phyloP scores from a whole-genome alignment of 352 stramenopile species.

The Phytophthora constricta region DNA sequence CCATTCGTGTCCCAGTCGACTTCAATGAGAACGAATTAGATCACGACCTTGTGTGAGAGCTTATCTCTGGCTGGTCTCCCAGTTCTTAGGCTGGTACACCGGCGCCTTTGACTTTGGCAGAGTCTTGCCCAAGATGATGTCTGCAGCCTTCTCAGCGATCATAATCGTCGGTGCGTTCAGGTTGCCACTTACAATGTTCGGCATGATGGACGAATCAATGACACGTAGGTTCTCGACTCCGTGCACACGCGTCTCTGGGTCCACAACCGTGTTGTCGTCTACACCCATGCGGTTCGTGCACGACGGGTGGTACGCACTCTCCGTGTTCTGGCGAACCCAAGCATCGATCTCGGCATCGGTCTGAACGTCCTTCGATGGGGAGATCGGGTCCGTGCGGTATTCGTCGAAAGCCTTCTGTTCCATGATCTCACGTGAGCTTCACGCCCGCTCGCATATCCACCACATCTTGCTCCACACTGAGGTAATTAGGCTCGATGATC shows the following conservation, averaged over 20 bases:
- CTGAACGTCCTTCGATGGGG: conserved; percentile 65
- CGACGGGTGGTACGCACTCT: conserved; percentile 91
- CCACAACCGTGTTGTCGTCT: conserved; percentile 88
- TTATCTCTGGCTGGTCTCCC: conserved; percentile 78
- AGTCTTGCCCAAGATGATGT: conserved; percentile 89
- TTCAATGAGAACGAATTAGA: conserved; percentile 1
- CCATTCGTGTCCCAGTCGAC: background rate
- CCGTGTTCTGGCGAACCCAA: conserved; percentile 83
- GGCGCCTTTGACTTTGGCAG: conserved; percentile 76
- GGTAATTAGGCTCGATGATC: conserved; percentile 90
- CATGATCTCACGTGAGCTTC: conserved; percentile 87
- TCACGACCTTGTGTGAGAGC: background rate
- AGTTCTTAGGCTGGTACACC: conserved; percentile 78
- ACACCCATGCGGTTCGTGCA: conserved; percentile 91
- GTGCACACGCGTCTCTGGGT: conserved; percentile 86
- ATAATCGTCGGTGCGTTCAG: conserved; percentile 95
- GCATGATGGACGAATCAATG: conserved; percentile 94
- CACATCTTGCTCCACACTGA: conserved; percentile 81
- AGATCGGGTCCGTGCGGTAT: conserved; percentile 83
- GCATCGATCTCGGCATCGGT: conserved; percentile 82
- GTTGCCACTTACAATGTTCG: conserved; percentile 95
- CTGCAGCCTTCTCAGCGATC: conserved; percentile 93
- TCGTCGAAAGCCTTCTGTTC: conserved; percentile 88
- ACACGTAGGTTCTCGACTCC: conserved; percentile 90
- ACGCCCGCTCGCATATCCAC: conserved; percentile 82